A percentile compares a stretch with the other conserved stretches of the same genome.
phyloP scores from a whole-genome alignment of 2,329 filamentous ascomycete genomes.

The Paecilomyces formosus region DNA sequence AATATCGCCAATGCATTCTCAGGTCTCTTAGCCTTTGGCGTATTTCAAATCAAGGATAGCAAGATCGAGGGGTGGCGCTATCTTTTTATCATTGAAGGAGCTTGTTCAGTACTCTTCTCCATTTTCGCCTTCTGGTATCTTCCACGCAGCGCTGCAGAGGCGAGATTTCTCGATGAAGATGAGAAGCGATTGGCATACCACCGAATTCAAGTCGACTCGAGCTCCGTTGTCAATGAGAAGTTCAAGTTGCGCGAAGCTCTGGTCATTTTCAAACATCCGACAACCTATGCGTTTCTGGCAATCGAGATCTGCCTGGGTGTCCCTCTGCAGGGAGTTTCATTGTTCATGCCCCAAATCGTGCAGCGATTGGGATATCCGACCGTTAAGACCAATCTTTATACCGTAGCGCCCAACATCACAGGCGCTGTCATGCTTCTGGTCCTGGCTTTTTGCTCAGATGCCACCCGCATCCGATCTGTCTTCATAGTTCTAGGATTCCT shows the following conservation, averaged over 20 bases:
- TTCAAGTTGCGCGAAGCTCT: constrained; percentile 48
- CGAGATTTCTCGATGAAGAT: constrained; percentile 56
- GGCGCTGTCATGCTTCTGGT: constrained; percentile 66
- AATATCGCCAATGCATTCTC: constrained; percentile 65
- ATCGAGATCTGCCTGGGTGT: constrained; percentile 56
- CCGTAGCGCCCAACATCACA: constrained; percentile 69
- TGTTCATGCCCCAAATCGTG: constrained; percentile 55
- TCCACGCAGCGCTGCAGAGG: constrained; percentile 56
- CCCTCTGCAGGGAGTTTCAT: constrained; percentile 48
- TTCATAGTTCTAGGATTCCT: constrained; percentile 68
- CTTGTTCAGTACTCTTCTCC: constrained; percentile 53
- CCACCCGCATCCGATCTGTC: constrained; percentile 58
- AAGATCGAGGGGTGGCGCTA: constrained; percentile 46
- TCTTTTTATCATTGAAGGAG: constrained; percentile 51
- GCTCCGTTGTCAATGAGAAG: constrained; percentile 52
- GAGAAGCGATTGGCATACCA: constrained; percentile 63
- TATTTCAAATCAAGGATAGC: constrained; percentile 50
- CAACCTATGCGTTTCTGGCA: constrained; percentile 46
- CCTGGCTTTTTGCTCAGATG: constrained; percentile 64
- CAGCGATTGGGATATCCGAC: constrained; percentile 44
- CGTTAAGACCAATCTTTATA: constrained; percentile 71
- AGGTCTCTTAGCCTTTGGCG: constrained; percentile 52
- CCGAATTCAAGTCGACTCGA: constrained; percentile 70
- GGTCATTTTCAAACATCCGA: constrained; percentile 47
- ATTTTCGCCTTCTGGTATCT: constrained; percentile 63